Evolutionary conservation across 2,329 filamentous ascomycete genomes (phyloP), one percentile per base, ranked within the genome.

Genomic region (Trichoderma asperellum): DNA sequence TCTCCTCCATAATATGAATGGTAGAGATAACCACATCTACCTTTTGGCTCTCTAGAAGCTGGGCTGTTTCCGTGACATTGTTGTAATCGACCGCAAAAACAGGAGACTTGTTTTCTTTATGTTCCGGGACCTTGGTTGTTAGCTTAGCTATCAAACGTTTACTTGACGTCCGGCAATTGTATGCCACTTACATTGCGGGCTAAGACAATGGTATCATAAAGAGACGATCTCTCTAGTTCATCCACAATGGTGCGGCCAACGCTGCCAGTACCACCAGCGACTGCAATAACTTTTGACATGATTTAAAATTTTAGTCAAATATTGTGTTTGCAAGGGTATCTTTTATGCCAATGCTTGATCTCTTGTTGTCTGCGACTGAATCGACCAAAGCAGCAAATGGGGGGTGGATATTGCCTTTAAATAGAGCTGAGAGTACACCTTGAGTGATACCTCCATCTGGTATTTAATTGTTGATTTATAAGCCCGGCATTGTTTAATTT

Each of bases 21-120:
- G 69, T 56, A 4, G 69, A 60, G 34, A 70, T 63, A 47, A 70
- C 59, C 5, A 70, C 53, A 18, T 68, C 64, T 1, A 70, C 64
- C 2, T 68, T 68, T 10, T 59, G 52, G 27, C 43, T 47, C 4
- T 47, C 43, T 2, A 70, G 58, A 8, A 58, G 53, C 29, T 59
- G 59, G 5, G 58, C 60, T 24, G 67, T 68, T 8, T 70, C 47
- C 1, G 56, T 65, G 0, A 68, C 52, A 24, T 70, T 58, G 14
- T 16, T 43, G 43, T 70, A 70, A 16, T 70, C 64, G 8, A 68
- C 69, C 11, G 65, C 37, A 27, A 58, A 18, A n/a, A 66, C 37
- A 18, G 63, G 63, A 2, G 53, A 55, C 14, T 58, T 24, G 6
- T 66, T 21, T 11, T 66, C 63, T n/a, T 66, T 57, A 1, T 58